A percentile compares a stretch with the other conserved stretches of the same genome.
phyloP scores from a whole-genome alignment of 306 rosid genomes.

The Vicia villosa region DNA sequence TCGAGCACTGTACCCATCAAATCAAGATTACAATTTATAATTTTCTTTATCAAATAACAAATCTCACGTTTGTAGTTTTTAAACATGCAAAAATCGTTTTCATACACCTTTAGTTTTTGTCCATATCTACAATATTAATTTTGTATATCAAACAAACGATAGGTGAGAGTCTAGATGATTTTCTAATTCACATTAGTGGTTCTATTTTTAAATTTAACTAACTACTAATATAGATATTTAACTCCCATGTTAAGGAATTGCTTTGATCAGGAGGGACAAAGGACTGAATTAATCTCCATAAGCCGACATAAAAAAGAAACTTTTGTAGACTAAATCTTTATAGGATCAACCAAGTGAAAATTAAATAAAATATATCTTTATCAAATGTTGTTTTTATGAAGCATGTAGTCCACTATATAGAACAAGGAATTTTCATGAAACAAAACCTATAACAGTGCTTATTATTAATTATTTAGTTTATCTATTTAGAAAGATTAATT shows the following conservation, averaged over 20 bases:
- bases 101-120: slow-evolving; percentile 35
- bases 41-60: slow-evolving; percentile 24
- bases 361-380: neutral
- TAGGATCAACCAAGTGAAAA: slow-evolving; percentile 46
- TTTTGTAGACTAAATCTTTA: slow-evolving; percentile 46
- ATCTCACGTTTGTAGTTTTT: neutral
- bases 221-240: neutral
- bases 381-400: slow-evolving; percentile 24
- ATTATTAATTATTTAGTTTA: slow-evolving; percentile 1
- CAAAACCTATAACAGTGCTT: slow-evolving; percentile 4
- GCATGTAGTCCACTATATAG: slow-evolving; percentile 33
- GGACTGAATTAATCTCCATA: slow-evolving; percentile 37
- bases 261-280: slow-evolving; percentile 35
- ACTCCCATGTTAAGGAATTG: slow-evolving; percentile 18
- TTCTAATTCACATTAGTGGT: slow-evolving; percentile 2
- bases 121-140: slow-evolving; percentile 19
- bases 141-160: neutral
- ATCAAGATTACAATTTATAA: neutral
- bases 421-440: slow-evolving; percentile 13
- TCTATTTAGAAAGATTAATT: neutral
- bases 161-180: slow-evolving; percentile 5
- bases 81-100: slow-evolving; percentile 28
- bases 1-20: slow-evolving; percentile 47
- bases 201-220: neutral
- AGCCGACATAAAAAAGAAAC: slow-evolving; percentile 34